Percentiles rank a stretch among this genome's conserved stretches.
These are phyloP conservation scores for Diplodia corticola DNA, from an alignment of 2,329 filamentous ascomycete genomes.

Conservation along the genomic window DNA sequence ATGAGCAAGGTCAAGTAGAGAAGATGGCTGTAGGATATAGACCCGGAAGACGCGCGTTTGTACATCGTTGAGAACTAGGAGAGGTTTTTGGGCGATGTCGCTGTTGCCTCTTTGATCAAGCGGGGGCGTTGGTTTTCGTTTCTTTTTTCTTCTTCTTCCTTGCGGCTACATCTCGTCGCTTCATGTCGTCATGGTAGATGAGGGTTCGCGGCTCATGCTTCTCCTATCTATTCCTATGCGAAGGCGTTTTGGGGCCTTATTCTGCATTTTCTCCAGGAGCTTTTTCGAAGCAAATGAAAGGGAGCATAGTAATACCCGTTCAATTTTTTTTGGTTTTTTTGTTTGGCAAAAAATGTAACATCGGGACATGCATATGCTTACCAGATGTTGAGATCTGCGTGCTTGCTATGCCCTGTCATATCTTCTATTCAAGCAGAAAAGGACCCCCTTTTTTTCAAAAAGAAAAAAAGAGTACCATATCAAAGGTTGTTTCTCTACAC, in stretches of 20 bases:
- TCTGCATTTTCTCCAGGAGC: background rate
- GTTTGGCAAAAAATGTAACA: background rate
- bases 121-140: background rate
- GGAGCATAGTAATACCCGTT: background rate
- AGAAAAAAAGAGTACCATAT: background rate
- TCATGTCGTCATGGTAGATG: background rate
- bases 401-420: background rate
- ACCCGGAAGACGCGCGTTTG: background rate
- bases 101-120: background rate
- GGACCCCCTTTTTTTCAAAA: background rate
- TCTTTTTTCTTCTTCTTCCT: background rate
- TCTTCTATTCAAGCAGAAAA: background rate
- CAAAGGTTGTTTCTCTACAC: background rate
- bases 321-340: background rate
- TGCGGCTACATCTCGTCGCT: background rate
- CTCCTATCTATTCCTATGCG: background rate
- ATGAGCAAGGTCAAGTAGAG: constrained; percentile 84
- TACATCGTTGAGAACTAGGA: background rate
- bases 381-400: background rate
- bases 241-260: background rate
- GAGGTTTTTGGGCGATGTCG: background rate
- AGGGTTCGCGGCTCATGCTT: background rate
- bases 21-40: background rate
- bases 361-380: background rate
- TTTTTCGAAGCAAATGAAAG: background rate